Percentiles rank a stretch among this genome's conserved stretches.
Conservation (phyloP, 345 rosid species). For the rapeseed (Brassica napus) region Da-Ae NC_063442.1:16520501-16521000, state of each 20-base stretch:
- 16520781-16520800: background rate
- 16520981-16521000: no score
- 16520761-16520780: background rate
- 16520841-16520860: background rate
- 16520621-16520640: no score
- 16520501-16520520: conserved; percentile 2
- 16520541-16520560: conserved; percentile 15
- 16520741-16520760: background rate
- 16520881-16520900: background rate
- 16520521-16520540: conserved; percentile 31
- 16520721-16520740: no score
- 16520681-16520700: no score
- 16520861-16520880: background rate
- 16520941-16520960: background rate
- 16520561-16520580: background rate
- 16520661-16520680: no score
- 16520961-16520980: background rate
- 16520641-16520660: no score
- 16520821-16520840: background rate
- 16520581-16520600: no score
- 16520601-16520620: no score
- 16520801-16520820: background rate
- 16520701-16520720: no score
- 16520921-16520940: background rate
- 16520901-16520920: background rate